Conservation (phyloP, 352 stramenopile species). For the Elongisporangium anandrum region DNA sequence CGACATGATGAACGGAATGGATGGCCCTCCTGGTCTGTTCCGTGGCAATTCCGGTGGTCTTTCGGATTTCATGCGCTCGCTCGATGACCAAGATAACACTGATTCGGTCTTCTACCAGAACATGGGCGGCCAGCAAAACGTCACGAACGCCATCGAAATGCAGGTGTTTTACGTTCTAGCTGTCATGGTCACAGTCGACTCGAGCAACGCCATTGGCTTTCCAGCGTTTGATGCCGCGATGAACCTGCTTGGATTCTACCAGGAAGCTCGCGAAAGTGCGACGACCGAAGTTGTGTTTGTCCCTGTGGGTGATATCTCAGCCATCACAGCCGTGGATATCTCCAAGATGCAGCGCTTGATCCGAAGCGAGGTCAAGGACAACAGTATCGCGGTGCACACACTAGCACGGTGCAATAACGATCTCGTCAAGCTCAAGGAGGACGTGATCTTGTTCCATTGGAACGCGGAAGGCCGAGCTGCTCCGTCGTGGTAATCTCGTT, state of each 20-base stretch:
- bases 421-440: conserved; percentile 81
- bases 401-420: conserved; percentile 75
- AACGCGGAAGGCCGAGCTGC: conserved; percentile 65
- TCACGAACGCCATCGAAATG: conserved; percentile 71
- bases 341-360: conserved; percentile 61
- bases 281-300: conserved; percentile 83
- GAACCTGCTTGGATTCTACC: conserved; percentile 80
- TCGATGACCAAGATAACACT: conserved; percentile 62
- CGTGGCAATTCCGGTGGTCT: conserved; percentile 72
- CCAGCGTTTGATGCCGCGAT: conserved; percentile 64
- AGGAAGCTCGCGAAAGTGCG: conserved; percentile 64
- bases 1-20: conserved; percentile 68
- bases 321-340: conserved; percentile 70
- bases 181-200: conserved; percentile 67
- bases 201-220: conserved; percentile 71
- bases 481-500: conserved; percentile 21
- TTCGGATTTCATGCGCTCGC: conserved; percentile 73
- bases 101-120: conserved; percentile 70
- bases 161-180: conserved; percentile 81
- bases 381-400: conserved; percentile 66
- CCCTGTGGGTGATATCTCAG: conserved; percentile 65
- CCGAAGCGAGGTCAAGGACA: conserved; percentile 65
- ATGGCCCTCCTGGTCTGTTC: conserved; percentile 64
- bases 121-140: conserved; percentile 26
- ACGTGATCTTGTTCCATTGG: conserved; percentile 85